These are phyloP conservation scores for Cryptococcus sp. DNA, from an alignment of 1,284 basidiomycete genomes.

Conservation along the genomic window DNA sequence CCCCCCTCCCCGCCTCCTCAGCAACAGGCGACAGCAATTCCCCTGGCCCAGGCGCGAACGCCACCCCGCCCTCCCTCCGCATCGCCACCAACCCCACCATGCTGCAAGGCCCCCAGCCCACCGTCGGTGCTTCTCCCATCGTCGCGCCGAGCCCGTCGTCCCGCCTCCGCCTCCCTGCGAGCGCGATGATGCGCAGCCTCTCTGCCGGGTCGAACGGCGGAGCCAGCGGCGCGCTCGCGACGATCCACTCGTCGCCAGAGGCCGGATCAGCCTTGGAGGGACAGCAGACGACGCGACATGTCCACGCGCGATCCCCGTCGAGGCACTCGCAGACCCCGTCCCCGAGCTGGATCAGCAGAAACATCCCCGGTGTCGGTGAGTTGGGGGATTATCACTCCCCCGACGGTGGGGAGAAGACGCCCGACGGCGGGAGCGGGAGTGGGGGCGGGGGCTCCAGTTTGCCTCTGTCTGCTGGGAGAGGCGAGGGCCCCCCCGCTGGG, in stretches of 20 bases:
- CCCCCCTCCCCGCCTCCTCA: conserved; percentile 59
- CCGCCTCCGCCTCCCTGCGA: conserved; percentile 58
- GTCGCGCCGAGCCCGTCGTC: conserved; percentile 53
- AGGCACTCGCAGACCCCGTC: no score
- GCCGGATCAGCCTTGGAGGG: neutral
- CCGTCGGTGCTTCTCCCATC: conserved; percentile 4
- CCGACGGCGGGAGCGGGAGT: no score
- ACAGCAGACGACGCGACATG: no score
- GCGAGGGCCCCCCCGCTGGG: neutral
- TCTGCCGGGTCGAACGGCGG: conserved; percentile 7
- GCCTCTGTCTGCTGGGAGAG: neutral
- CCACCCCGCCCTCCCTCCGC: conserved; percentile 59
- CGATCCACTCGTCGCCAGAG: neutral
- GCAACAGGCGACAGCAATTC: conserved; percentile 13
- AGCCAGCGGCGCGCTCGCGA: neutral
- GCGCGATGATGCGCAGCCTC: conserved; percentile 18
- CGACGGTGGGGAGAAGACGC: no score
- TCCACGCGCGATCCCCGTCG: no score
- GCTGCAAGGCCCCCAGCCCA: conserved; percentile 54
- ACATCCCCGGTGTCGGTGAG: no score
- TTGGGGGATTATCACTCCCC: no score
- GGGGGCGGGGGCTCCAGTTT: neutral
- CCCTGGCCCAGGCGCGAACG: conserved; percentile 54
- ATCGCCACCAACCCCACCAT: conserved; percentile 58
- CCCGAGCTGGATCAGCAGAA: no score